A percentile compares a stretch with the other conserved stretches of the same genome.
Evolutionary conservation across 371 early-diverging fungal species (phyloP).

Genomic region (Fennellomyces sp.): DNA sequence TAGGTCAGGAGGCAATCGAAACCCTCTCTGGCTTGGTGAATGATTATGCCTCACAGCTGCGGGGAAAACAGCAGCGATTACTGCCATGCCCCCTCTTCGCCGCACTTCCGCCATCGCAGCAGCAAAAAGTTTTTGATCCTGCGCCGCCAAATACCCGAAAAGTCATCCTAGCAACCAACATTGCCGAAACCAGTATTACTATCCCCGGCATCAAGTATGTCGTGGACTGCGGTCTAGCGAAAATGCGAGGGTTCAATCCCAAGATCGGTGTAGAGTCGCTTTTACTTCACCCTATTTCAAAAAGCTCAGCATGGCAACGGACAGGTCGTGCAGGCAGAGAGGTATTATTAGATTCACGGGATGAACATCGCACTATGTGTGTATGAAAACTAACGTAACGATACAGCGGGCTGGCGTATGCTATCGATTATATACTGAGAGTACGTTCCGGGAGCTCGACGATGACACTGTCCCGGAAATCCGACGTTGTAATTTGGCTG

Average conservation of each 20-base stretch:
- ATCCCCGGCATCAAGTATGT: slow-evolving; percentile 98
- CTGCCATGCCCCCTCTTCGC: slow-evolving; percentile 88
- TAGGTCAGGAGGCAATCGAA: slow-evolving; percentile 88
- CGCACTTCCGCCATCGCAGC: slow-evolving; percentile 89
- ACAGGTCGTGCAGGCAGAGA: slow-evolving; percentile 97
- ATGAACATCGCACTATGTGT: too few relatives aligned
- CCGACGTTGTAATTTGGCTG: slow-evolving; percentile 84
- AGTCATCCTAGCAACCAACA: slow-evolving; percentile 95
- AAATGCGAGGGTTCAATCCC: slow-evolving; percentile 96
- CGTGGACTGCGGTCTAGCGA: slow-evolving; percentile 96
- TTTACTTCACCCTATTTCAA: slow-evolving; percentile 86
- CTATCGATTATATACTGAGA: slow-evolving; percentile 95
- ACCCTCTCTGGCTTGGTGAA: slow-evolving; percentile 78
- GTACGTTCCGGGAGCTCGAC: slow-evolving; percentile 76
- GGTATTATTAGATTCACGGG: slow-evolving; percentile 30
- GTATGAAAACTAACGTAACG: not conserved
- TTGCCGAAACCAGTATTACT: slow-evolving; percentile 99
- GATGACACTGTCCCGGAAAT: slow-evolving; percentile 96
- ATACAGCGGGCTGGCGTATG: slow-evolving; percentile 53
- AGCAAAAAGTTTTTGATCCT: slow-evolving; percentile 90
- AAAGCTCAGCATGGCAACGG: slow-evolving; percentile 95
- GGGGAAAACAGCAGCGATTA: slow-evolving; percentile 41
- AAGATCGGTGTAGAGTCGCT: slow-evolving; percentile 91
- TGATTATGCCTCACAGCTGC: slow-evolving; percentile 58
- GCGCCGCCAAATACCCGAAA: slow-evolving; percentile 90